Base-by-base conservation (phyloP, 1,284 basidiomycete species). In the Pseudozyma hubeiensis region DNA sequence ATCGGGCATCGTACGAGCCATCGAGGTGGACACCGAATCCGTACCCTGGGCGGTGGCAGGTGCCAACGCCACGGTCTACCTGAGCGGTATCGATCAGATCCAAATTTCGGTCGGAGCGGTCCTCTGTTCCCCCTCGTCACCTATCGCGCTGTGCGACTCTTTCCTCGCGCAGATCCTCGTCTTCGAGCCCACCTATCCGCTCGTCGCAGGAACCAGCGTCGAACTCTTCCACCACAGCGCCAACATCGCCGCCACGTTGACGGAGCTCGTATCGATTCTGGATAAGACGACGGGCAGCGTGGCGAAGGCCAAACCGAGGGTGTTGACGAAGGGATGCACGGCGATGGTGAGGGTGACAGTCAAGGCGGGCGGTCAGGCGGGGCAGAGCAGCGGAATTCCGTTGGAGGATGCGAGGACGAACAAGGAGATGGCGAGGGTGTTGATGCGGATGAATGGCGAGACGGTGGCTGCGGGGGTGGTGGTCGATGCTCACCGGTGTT, bases 341-440 rank as follows among this genome's bases (percentile, higher is more conserved):
- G 96, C 95, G 8, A 90, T 93, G 73, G 90, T 98, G 0, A 90
- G 93, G 78, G 90, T 99, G 53, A 54, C 40, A 14, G 62, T 84
- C 19, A 68, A 68, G 19, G 65, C 65, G 19, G 72, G 69, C 0
- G 77, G 75, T 13, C 56, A 55, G 45, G 71, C 64, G 2, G 78
- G 79, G 1, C 68, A 73, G 59, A 71, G 71, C 35, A 57, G 59
- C 4, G 78, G 78, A 10, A 68, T 72, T 31, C 78, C 81, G 24
- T 53, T 84, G 34, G 96, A 99, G 83, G 89, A 92, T 1, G 96
- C 96, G 69, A 85, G 90, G 4, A 87, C 87, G n/a, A 98, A 94
- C 86, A 98, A 98, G 85, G 93, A 97, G 73, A 97, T 99, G 96
- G 95, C 95, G 0, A 87, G 96, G 44, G 89, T 99, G 48, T 85